Evolutionary conservation across 306 rosid genomes (phyloP), one percentile per base, ranked within the genome.

Genomic region (Mimosa pudica): DNA sequence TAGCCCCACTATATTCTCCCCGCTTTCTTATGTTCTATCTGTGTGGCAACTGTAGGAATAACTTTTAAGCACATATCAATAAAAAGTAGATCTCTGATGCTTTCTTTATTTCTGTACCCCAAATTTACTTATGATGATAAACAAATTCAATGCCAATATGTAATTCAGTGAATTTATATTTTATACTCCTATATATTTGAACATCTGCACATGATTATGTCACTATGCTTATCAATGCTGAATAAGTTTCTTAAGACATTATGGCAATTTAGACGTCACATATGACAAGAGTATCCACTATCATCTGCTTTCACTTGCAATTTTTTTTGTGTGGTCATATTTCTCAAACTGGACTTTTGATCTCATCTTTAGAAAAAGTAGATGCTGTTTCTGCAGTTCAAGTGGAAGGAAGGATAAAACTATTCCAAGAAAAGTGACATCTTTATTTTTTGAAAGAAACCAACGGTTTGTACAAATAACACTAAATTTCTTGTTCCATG

Each of bases 401-500:
- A 30, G 45, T 67, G 24, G 44, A 41, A 57, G n/a, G 52, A 33
- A 38, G 42, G 8, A 18, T 30, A 68, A n/a, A 72, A 80, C 42
- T 55, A 41, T 2, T 62, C 60, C 47, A 41, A 44, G 42, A 64
- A 32, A 75, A 45, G 63, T n/a, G 47, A 71, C 58, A 52, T 5
- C 35, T 10, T 45, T 49, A 63, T 70, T 60, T 72, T 62, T 60
- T 18, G 2, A 0, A 63, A 14, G 64, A 76, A 63, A 63, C 69
- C 70, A 32, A 80, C 79, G 13, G 72, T 62, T 77, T 77, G 65
- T 63, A 75, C 45, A 82, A 62, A 46, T 69, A 65, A 69, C 51
- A 73, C 48, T 14, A 68, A 36, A 36, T 69, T 46, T 77, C 74
- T 55, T 24, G 79, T 57, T 54, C 47, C 57, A 71, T 12, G 30